Conservation (phyloP, 164 flowering plant genomes). For the Tetracentron sinense region DNA sequence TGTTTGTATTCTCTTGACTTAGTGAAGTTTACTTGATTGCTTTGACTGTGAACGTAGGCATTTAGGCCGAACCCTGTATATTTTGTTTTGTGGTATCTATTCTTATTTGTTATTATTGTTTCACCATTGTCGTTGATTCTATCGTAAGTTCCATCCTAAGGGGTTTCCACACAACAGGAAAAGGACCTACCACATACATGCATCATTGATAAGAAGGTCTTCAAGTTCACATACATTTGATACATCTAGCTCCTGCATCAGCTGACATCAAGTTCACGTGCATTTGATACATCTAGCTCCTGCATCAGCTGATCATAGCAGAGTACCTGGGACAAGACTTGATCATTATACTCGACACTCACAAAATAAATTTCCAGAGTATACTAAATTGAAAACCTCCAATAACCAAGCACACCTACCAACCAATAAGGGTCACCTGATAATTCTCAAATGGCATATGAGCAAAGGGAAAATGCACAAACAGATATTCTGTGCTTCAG, state of each 20-base stretch:
- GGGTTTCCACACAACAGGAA: no score
- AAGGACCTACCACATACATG: constrained; percentile 88
- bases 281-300: constrained; percentile 84
- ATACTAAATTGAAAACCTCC: not conserved
- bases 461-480: no score
- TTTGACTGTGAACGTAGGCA: no score
- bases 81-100: no score
- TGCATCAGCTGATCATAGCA: constrained; percentile 86
- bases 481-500: not conserved
- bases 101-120: no score
- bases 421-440: not conserved
- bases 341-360: not conserved
- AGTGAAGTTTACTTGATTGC: no score
- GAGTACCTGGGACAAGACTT: constrained; percentile 50
- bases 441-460: not conserved
- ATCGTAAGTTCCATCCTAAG: no score
- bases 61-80: no score
- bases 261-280: constrained; percentile 81
- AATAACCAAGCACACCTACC: not conserved
- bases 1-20: no score
- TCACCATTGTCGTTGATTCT: no score
- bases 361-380: not conserved
- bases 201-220: constrained; percentile 98
- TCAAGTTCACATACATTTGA: constrained; percentile 95
- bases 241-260: constrained; percentile 87